These are phyloP conservation scores for Anastatica hierochuntica DNA, from an alignment of 345 rosid genomes.

Conservation along the genomic window DNA sequence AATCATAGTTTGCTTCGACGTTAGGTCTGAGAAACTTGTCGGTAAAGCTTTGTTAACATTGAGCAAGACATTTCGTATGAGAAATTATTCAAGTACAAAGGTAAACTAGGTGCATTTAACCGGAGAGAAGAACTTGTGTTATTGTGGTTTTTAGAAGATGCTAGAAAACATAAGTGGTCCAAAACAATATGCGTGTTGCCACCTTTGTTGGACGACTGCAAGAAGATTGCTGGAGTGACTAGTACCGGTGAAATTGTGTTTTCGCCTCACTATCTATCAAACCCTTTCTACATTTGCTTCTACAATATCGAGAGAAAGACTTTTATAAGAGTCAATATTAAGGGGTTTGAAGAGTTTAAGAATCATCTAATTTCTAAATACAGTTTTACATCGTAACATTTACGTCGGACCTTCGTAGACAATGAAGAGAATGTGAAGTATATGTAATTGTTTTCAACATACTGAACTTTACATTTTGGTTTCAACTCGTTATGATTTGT, in stretches of 20 bases:
- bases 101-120: neutral
- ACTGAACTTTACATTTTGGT: too few species aligned
- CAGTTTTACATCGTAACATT: too few species aligned
- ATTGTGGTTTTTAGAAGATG: constrained; percentile 6
- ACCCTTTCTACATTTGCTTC: neutral
- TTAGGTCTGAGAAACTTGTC: too few species aligned
- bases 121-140: neutral
- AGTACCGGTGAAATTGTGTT: neutral
- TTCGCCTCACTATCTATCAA: neutral
- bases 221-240: neutral
- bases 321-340: neutral
- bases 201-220: neutral
- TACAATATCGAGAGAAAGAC: neutral
- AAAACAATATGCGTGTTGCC: neutral
- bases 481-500: too few species aligned
- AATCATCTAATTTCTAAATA: too few species aligned
- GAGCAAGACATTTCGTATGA: neutral
- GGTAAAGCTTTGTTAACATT: neutral
- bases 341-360: neutral
- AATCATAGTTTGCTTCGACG: too few species aligned
- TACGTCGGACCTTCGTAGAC: too few species aligned
- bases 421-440: too few species aligned
- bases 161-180: neutral
- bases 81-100: neutral
- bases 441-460: too few species aligned